Base-by-base conservation (phyloP, 768 basidiomycete species). In the Baorangia bicolor region DNA sequence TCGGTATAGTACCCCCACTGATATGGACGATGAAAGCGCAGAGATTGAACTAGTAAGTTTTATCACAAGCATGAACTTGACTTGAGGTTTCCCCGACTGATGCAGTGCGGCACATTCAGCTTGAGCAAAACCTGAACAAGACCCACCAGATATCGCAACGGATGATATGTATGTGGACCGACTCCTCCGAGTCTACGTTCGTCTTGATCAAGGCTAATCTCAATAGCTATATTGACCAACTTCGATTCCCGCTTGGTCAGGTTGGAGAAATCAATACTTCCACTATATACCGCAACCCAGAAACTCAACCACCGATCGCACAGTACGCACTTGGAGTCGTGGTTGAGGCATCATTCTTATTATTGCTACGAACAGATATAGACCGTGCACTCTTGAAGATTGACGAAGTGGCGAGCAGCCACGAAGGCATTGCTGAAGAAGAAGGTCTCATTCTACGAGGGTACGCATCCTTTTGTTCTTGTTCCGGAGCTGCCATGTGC, bases 121-220 rank as follows among this genome's bases (percentile, higher is more conserved):
- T 94, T 11, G 90, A 94, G 73, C 92, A 93, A 71, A 92, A 93
- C 67, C 76, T 94, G 40, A 85, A 88, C 70, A 93, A 92, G 73
- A 93, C 91, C 0, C 82, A 82, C 21, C 90, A 90, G 64, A 88
- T 91, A 57, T 92, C 91, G 1, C 87, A 88, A 64, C 79, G 89
- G 48, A 93, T 94, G 91, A 92, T 83, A 57, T 83, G 90, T 93
- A 74, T 52, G 88, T 64, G 10, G 25, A 33, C 23, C 5, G 28
- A 67, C 39, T 35, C n/a, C n/a, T n/a, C n/a, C n/a, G n/a, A n/a
- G n/a, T n/a, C 10, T 48, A 41, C 31, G 50, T 35, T 33, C 40
- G 28, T 25, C 23, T 14, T 14, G 38, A 54, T 25, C 43, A 13
- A 53, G 21, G 47, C 64, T 76, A 51, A 77, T 59, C 58, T 70